Evolutionary conservation across 768 basidiomycete species (phyloP).

Genomic region (Coprinopsis strossmayeri): DNA sequence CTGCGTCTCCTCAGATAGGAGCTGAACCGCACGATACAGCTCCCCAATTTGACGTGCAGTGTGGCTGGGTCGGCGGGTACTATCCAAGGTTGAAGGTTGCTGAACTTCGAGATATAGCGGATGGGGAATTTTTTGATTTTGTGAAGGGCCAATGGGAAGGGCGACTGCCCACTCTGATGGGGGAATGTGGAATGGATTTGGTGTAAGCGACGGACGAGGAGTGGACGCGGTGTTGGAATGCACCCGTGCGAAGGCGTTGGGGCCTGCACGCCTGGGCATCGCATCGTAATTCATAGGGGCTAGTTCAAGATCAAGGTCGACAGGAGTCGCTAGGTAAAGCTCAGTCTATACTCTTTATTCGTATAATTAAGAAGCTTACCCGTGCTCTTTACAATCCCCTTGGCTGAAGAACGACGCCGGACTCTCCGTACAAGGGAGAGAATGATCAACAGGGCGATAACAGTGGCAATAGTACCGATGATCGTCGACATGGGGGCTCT

Average conservation of each 20-base stretch:
- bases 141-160: neutral
- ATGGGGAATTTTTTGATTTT: neutral
- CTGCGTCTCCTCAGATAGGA: neutral
- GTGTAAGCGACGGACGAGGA: neutral
- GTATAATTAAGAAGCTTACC: neutral
- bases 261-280: neutral
- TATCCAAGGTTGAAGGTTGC: neutral
- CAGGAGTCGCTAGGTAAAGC: neutral
- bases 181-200: neutral
- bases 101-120: neutral
- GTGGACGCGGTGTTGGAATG: neutral
- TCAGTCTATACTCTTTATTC: neutral
- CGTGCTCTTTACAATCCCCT: neutral
- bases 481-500: neutral
- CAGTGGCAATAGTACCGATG: neutral
- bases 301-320: neutral
- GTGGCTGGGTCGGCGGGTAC: neutral
- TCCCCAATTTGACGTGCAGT: neutral
- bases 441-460: neutral
- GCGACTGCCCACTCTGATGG: neutral
- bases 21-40: neutral
- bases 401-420: neutral
- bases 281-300: neutral
- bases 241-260: neutral
- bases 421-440: neutral